Evolutionary conservation across 306 rosid genomes (phyloP).

Genomic region (Gleditsia sinensis): DNA sequence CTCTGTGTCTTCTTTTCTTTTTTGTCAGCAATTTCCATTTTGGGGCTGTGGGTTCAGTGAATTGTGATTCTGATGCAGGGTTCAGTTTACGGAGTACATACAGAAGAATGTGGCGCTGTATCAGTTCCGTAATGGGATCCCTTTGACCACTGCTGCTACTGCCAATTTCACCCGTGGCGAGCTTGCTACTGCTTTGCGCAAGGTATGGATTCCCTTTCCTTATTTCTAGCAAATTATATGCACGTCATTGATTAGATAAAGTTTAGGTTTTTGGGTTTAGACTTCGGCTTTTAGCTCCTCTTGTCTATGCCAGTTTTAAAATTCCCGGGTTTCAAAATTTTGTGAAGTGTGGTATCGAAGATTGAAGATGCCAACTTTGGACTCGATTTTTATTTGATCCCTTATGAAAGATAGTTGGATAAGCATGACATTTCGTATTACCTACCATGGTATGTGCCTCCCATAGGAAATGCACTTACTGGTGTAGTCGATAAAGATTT

Average conservation of each 20-base stretch:
- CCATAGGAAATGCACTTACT: background rate
- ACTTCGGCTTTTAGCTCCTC: background rate
- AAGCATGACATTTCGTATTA: background rate
- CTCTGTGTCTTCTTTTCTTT: background rate
- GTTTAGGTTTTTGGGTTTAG: background rate
- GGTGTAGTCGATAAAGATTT: background rate
- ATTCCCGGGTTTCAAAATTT: background rate
- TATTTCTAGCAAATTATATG: background rate
- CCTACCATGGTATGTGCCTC: background rate
- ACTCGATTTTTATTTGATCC: background rate
- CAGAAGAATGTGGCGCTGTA: slow-evolving; percentile 68
- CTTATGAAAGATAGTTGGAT: background rate
- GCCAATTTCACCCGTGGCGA: slow-evolving; percentile 75
- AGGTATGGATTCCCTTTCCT: slow-evolving; percentile 39
- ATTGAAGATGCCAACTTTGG: slow-evolving; percentile 1
- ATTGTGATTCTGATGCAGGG: slow-evolving; percentile 39
- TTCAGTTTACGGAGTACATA: slow-evolving; percentile 72
- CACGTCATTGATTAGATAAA: background rate
- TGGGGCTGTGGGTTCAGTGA: background rate
- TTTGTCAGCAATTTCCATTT: background rate
- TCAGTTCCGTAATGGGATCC: slow-evolving; percentile 77
- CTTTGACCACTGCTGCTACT: slow-evolving; percentile 68
- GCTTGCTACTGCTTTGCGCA: slow-evolving; percentile 74
- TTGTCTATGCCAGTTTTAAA: background rate
- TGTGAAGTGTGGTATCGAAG: background rate